A percentile compares a stretch with the other conserved stretches of the same genome.
Evolutionary conservation across 768 basidiomycete species (phyloP).

Genomic region (Butyriboletus loyo): DNA sequence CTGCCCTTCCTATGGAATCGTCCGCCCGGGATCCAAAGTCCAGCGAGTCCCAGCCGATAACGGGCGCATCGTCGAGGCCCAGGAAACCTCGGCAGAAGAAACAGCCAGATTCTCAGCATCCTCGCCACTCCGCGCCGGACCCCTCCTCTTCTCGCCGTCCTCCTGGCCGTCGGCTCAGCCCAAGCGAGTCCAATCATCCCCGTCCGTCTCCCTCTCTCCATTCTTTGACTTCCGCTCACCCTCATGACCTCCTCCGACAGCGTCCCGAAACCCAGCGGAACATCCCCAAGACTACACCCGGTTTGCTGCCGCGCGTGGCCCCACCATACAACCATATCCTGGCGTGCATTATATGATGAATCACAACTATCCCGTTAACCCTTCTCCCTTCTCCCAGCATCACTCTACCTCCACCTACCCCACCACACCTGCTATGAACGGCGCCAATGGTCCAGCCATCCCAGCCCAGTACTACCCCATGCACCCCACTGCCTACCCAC

Average conservation of each 20-base stretch:
- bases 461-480: slow-evolving; percentile 55
- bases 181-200: slow-evolving; percentile 18
- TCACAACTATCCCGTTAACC: slow-evolving; percentile 61
- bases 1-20: slow-evolving; percentile 42
- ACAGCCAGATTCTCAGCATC: slow-evolving; percentile 32
- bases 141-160: slow-evolving; percentile 25
- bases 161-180: slow-evolving; percentile 27
- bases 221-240: background rate
- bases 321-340: slow-evolving; percentile 53
- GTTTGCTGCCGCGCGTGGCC: slow-evolving; percentile 37
- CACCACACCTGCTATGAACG: slow-evolving; percentile 34
- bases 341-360: slow-evolving; percentile 64
- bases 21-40: slow-evolving; percentile 47
- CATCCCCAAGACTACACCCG: slow-evolving; percentile 28
- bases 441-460: slow-evolving; percentile 38
- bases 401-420: slow-evolving; percentile 38
- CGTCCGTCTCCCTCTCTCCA: slow-evolving; percentile 13
- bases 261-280: slow-evolving; percentile 16
- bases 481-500: slow-evolving; percentile 50
- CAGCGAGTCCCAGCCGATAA: slow-evolving; percentile 41
- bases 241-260: slow-evolving; percentile 12
- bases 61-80: slow-evolving; percentile 34
- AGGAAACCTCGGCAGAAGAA: slow-evolving; percentile 58
- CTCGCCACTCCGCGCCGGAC: slow-evolving; percentile 16
- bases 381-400: slow-evolving; percentile 46